Conservation (phyloP, 1,284 basidiomycete genomes). For the Omphalotus olearius region DNA sequence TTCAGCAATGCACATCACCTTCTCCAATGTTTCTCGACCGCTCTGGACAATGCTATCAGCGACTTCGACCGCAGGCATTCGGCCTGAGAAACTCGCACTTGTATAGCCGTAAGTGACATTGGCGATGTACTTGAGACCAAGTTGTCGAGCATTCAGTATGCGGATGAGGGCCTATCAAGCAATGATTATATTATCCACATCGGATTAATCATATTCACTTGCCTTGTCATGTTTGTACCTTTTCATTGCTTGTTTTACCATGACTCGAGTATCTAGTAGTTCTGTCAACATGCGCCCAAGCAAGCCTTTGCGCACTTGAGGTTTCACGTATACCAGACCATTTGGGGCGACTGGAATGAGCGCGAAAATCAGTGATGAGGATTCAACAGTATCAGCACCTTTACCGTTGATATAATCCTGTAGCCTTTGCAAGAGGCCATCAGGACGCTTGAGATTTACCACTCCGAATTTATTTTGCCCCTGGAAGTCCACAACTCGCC, state of each 20-base stretch:
- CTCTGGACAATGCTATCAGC: constrained; percentile 98
- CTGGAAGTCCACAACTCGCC: constrained; percentile 80
- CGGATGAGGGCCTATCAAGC: constrained; percentile 57
- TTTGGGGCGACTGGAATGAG: constrained; percentile 79
- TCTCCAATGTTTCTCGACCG: constrained; percentile 92
- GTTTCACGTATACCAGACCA: constrained; percentile 91
- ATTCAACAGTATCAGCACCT: background rate
- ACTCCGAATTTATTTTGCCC: constrained; percentile 88
- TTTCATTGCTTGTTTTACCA: constrained; percentile 97
- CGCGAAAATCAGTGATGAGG: background rate
- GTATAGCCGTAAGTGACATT: constrained; percentile 98
- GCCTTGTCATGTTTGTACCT: constrained; percentile 73
- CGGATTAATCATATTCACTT: constrained; percentile 9
- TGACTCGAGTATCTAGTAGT: constrained; percentile 92
- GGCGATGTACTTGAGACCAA: constrained; percentile 82
- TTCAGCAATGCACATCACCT: constrained; percentile 42
- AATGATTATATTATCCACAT: background rate
- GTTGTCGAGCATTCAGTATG: constrained; percentile 84
- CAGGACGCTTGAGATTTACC: constrained; percentile 68
- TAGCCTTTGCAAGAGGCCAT: constrained; percentile 66
- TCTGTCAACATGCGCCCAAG: constrained; percentile 92
- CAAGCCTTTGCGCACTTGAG: constrained; percentile 79
- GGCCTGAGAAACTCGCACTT: constrained; percentile 87
- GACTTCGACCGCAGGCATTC: constrained; percentile 98
- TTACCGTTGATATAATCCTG: constrained; percentile 73